phyloP scores from a whole-genome alignment of 495 filamentous ascomycete species.

The Entonaema liquescens region DNA sequence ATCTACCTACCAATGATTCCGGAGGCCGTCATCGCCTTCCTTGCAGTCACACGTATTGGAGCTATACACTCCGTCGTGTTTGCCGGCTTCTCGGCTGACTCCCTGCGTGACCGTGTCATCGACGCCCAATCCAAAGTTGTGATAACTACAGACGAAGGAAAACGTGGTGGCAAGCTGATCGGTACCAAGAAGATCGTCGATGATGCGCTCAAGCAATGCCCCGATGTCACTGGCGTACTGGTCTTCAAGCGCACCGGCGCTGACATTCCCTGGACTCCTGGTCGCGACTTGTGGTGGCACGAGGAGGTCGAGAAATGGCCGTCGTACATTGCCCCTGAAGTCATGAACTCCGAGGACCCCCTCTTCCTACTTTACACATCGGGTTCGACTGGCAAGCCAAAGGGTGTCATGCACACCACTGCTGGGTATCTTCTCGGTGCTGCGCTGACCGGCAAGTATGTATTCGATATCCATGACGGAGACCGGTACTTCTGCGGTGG shows the following conservation, averaged over 20 bases:
- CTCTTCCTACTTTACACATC: conserved; percentile 98
- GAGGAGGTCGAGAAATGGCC: conserved; percentile 98
- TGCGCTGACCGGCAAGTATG: conserved; percentile 94
- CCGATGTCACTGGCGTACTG: conserved; percentile 82
- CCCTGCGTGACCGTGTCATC: conserved; percentile 92
- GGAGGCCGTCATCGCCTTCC: conserved; percentile 88
- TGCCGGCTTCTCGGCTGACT: conserved; percentile 97
- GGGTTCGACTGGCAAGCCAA: conserved; percentile 96
- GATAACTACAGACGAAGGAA: conserved; percentile 97
- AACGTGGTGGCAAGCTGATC: conserved; percentile 96
- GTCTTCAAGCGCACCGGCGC: conserved; percentile 96
- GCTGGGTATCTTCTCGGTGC: conserved; percentile 93
- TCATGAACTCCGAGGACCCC: conserved; percentile 92
- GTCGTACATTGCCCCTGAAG: conserved; percentile 83
- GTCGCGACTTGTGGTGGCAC: conserved; percentile 97
- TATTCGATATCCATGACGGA: conserved; percentile 95
- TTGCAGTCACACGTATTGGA: conserved; percentile 91
- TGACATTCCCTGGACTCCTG: conserved; percentile 88
- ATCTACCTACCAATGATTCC: conserved; percentile 99
- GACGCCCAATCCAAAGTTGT: conserved; percentile 91
- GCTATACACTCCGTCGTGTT: conserved; percentile 99
- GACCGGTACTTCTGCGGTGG: conserved; percentile 97
- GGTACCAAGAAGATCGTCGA: conserved; percentile 99
- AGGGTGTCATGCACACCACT: conserved; percentile 99
- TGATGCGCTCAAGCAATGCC: conserved; percentile 96